Evolutionary conservation across 331 rosid species (phyloP).

Genomic region (Ulmus americana): DNA sequence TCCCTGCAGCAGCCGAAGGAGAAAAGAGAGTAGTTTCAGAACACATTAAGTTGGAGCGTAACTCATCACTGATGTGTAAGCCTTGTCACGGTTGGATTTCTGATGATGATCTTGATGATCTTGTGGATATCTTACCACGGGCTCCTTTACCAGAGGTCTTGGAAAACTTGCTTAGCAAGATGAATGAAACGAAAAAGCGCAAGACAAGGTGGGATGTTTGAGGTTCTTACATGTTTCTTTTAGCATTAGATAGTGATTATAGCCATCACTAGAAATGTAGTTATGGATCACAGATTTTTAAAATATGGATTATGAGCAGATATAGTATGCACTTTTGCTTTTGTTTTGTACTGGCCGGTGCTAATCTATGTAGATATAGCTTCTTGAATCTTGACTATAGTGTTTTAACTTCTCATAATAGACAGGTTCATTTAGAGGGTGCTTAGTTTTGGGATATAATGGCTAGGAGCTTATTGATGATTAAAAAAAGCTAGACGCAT

Average conservation of each 20-base stretch:
- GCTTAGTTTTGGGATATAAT: too few species aligned
- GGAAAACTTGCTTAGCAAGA: constrained; percentile 14
- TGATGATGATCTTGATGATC: constrained; percentile 17
- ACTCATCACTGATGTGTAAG: constrained; percentile 18
- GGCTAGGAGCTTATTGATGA: too few species aligned
- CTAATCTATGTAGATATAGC: too few species aligned
- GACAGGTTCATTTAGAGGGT: too few species aligned
- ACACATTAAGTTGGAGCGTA: constrained; percentile 4
- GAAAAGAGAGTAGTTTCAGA: not conserved
- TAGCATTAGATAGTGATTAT: not conserved
- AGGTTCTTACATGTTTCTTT: constrained; percentile 4
- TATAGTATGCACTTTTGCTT: too few species aligned
- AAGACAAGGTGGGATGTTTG: constrained; percentile 54
- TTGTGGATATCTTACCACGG: constrained; percentile 14
- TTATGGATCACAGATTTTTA: not conserved
- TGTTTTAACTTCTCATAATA: too few species aligned
- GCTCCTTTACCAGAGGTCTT: constrained; percentile 29
- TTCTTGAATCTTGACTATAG: too few species aligned
- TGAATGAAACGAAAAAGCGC: constrained; percentile 23
- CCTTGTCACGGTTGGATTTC: constrained; percentile 60
- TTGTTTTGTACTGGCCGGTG: too few species aligned
- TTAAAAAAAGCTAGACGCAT: too few species aligned
- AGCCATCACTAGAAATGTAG: not conserved
- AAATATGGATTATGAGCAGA: too few species aligned
- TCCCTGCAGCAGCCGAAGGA: constrained; percentile 1